Evolutionary conservation across 2,329 filamentous ascomycete species (phyloP).

Genomic region (Xylariomycetidae sp.): DNA sequence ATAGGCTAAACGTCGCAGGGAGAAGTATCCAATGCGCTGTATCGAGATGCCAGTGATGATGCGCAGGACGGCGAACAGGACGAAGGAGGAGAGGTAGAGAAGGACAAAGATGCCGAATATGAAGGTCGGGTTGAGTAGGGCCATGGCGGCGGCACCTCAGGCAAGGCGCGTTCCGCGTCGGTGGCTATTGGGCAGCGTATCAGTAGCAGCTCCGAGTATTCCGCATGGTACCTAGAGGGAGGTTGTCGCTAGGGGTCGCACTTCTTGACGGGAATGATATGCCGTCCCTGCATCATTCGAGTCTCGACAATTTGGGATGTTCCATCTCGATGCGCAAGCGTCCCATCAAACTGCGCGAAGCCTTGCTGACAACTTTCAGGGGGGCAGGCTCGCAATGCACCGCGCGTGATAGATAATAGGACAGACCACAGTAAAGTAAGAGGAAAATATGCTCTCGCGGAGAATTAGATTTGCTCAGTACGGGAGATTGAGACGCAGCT

Average conservation of each 20-base stretch:
- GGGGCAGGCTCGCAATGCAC: too few relatives aligned
- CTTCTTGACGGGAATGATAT: too few relatives aligned
- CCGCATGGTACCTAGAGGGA: too few relatives aligned
- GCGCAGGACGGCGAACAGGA: constrained; percentile 87
- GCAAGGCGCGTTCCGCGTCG: constrained; percentile 23
- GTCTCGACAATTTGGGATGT: constrained; percentile 10
- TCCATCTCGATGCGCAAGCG: constrained; percentile 20
- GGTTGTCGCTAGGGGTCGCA: too few relatives aligned
- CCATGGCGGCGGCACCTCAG: constrained; percentile 43
- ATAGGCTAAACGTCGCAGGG: constrained; percentile 84
- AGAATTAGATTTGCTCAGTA: too few relatives aligned
- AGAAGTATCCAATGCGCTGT: constrained; percentile 89
- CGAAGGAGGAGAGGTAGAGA: constrained; percentile 85
- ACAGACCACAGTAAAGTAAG: too few relatives aligned
- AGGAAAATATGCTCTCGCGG: too few relatives aligned
- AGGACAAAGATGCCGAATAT: constrained; percentile 81
- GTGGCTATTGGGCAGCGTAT: too few relatives aligned
- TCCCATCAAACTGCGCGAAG: constrained; percentile 3
- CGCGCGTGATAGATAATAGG: too few relatives aligned
- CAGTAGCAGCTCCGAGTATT: too few relatives aligned
- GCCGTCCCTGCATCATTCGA: constrained; percentile 21
- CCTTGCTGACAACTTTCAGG: too few relatives aligned
- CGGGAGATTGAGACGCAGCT: too few relatives aligned
- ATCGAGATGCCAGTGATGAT: constrained; percentile 93
- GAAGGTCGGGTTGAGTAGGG: constrained; percentile 71